These are phyloP conservation scores for Trichoderma harzianum DNA, from an alignment of 2,329 filamentous ascomycete genomes.

Conservation along the genomic window DNA sequence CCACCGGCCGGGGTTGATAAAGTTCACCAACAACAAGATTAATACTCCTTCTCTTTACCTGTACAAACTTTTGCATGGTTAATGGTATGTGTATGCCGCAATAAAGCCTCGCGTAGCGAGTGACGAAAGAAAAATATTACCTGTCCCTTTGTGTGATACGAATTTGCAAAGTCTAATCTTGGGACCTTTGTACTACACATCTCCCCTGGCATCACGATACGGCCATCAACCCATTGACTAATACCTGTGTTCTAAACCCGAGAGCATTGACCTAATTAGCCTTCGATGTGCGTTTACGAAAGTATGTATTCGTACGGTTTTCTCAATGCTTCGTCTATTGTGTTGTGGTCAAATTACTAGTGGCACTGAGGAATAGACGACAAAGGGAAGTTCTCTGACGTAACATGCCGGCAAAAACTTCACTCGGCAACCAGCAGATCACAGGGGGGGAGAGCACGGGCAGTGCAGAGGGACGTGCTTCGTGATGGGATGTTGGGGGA, in stretches of 20 bases:
- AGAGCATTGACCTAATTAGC: not conserved
- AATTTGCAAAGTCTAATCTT: not conserved
- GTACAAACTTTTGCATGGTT: not conserved
- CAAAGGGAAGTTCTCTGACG: conserved; percentile 8
- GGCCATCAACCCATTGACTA: not conserved
- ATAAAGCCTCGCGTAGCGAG: not conserved
- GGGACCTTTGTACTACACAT: not conserved
- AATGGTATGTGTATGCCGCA: not conserved
- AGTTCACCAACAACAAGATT: not conserved
- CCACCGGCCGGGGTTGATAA: not conserved
- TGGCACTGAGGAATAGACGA: not conserved
- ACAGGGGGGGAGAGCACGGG: conserved; percentile 15
- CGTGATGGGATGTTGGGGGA: not conserved
- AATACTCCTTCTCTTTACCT: not conserved
- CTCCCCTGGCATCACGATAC: not conserved
- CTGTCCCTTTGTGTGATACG: not conserved
- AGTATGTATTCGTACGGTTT: not conserved
- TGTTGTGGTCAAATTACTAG: not conserved
- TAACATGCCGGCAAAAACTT: conserved; percentile 6
- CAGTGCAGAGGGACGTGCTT: conserved; percentile 9
- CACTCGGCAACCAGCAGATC: conserved; percentile 16
- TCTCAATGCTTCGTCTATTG: not conserved
- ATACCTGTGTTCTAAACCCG: not conserved
- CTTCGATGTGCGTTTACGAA: not conserved
- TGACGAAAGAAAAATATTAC: not conserved